Conservation (phyloP, 495 filamentous ascomycete species). For the Hypoxylon subgilvum region DNA sequence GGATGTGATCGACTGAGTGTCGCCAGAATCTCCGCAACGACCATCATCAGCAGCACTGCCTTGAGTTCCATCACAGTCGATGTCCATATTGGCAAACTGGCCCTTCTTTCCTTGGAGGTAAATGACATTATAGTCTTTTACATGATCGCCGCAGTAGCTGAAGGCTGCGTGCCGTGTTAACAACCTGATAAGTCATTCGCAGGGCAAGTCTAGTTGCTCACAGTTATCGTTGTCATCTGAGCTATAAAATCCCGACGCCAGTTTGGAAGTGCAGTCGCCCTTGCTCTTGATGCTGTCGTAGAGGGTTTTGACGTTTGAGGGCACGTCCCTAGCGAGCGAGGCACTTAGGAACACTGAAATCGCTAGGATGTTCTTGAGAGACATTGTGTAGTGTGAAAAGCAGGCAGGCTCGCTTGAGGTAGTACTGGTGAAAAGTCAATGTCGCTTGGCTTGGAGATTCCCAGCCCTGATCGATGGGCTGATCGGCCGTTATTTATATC, state of each 20-base stretch:
- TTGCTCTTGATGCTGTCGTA: conserved; percentile 45
- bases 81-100: conserved; percentile 62
- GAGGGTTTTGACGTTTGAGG: conserved; percentile 43
- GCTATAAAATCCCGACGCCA: conserved; percentile 48
- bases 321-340: conserved; percentile 40
- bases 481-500: conserved; percentile 20
- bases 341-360: conserved; percentile 29
- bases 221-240: conserved; percentile 42
- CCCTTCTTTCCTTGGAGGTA: conserved; percentile 46
- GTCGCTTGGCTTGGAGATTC: conserved; percentile 1
- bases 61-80: conserved; percentile 71
- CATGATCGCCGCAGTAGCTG: conserved; percentile 50
- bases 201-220: conserved; percentile 14
- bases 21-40: conserved; percentile 55
- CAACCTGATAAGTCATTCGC: background rate
- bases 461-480: background rate
- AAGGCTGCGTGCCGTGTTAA: conserved; percentile 34
- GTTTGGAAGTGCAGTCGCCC: conserved; percentile 43
- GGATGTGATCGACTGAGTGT: conserved; percentile 61
- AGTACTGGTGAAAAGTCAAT: background rate
- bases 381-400: conserved; percentile 18
- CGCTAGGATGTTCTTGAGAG: conserved; percentile 22
- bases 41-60: conserved; percentile 52
- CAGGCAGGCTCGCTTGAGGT: background rate
- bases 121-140: conserved; percentile 41